phyloP scores from a whole-genome alignment of 129 eudicot genomes.

The Helichrysum umbraculigerum region DNA sequence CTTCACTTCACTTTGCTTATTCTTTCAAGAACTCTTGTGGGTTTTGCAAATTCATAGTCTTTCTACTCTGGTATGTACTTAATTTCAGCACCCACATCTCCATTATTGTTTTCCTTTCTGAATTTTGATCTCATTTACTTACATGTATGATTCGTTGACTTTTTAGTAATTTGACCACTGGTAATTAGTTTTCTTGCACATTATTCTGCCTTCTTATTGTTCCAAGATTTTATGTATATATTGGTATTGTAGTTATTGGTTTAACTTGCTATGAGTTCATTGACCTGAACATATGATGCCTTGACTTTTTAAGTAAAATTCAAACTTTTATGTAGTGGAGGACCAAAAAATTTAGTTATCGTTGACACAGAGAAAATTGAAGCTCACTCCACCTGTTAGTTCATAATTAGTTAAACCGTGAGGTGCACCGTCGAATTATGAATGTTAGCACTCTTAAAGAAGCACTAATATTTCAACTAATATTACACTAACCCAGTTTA shows the following conservation, averaged over 20 bases:
- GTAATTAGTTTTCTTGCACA: not conserved
- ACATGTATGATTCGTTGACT: constrained; percentile 10
- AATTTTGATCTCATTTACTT: not conserved
- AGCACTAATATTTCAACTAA: no score
- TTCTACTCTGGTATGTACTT: constrained; percentile 38
- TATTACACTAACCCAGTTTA: no score
- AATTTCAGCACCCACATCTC: constrained; percentile 20
- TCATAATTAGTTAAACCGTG: no score
- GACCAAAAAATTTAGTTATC: no score
- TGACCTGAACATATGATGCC: not conserved
- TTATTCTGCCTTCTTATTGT: constrained; percentile 9
- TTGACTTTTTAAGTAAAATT: not conserved
- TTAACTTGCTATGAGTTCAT: not conserved
- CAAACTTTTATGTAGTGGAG: no score
- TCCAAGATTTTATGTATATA: not conserved
- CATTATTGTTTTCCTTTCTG: not conserved
- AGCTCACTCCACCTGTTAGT: no score
- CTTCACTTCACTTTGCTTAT: constrained; percentile 21
- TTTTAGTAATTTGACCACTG: not conserved
- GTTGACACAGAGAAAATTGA: no score
- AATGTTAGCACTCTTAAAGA: no score
- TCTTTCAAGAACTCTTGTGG: constrained; percentile 13
- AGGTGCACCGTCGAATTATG: no score
- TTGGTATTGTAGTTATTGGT: not conserved
- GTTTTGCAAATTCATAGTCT: constrained; percentile 13